phyloP scores from a whole-genome alignment of 2,329 filamentous ascomycete species.

The Aspergillus ruber region DNA sequence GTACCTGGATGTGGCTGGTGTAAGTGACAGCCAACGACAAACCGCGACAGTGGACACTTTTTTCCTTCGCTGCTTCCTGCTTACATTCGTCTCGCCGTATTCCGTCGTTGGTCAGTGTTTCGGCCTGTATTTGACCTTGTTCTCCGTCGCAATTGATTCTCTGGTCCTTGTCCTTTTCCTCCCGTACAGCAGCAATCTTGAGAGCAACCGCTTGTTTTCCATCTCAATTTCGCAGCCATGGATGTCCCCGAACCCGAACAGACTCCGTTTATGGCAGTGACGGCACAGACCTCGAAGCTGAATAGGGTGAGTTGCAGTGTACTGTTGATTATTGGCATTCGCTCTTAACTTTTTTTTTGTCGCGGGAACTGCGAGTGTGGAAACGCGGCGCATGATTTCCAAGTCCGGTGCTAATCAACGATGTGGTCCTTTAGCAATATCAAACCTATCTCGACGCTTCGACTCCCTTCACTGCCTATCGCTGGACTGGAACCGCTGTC shows the following conservation, averaged over 20 bases:
- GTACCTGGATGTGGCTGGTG: conserved; percentile 15
- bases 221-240: conserved; percentile 49
- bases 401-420: not conserved
- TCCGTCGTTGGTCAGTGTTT: no score
- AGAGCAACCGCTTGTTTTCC: conserved; percentile 1
- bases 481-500: conserved; percentile 79
- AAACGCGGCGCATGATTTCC: not conserved
- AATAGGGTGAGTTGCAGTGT: conserved; percentile 32
- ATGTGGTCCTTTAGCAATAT: conserved; percentile 59
- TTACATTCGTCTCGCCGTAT: not conserved
- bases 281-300: conserved; percentile 62
- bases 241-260: conserved; percentile 80
- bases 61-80: conserved; percentile 14
- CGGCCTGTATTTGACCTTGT: no score
- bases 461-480: conserved; percentile 80
- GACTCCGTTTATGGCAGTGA: conserved; percentile 87
- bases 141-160: not conserved
- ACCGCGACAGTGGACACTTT: conserved; percentile 28
- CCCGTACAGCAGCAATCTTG: not conserved
- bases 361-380: no score
- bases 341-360: no score
- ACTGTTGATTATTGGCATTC: not conserved
- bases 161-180: not conserved
- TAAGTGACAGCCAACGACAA: conserved; percentile 10
- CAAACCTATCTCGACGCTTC: conserved; percentile 91